Evolutionary conservation across 768 basidiomycete species (phyloP), one percentile per base, ranked within the genome.

Genomic region (Filobasidium floriforme): DNA sequence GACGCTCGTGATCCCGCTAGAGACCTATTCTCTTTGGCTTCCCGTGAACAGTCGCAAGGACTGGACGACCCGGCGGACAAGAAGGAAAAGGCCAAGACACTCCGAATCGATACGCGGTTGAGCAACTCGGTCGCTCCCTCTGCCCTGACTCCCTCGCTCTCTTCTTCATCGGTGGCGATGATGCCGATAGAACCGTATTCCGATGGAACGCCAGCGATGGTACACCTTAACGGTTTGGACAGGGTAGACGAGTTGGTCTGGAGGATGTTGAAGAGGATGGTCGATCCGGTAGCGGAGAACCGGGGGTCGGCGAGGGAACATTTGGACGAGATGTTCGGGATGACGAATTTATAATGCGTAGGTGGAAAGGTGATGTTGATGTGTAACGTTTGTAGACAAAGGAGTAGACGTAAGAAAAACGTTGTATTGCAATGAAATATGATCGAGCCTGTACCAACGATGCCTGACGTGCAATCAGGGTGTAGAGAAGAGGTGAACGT

Each of bases 141-240:
- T n/a, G 55, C 6, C 24, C 55, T 14, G 46, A 22, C 18, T 18
- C 22, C 46, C 18, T n/a, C n/a, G n/a, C n/a, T n/a, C n/a, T 49
- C 46, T 49, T 15, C 46, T 3, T 49, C 46, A 3, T 37, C 32
- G 9, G 9, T 37, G 32, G 3, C 32, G 9, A 37, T 14, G 46
- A 49, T 49, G 54, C 32, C 46, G 18, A 49, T 49, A 2, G 46
- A 71, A 60, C 66, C 69, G 18, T 72, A 72, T 63, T n/a, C 49
- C 1, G 70, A 74, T 65, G 73, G 69, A 3, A 68, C 66, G 52
- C 72, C 71, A 0, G 40, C 69, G 9, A 71, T 75, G 72, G 6
- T 66, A 14, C 71, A 70, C 60, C 55, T 74, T 3, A 73, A 74
- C 55, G 74, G 73, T 1, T 1, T 19, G 14, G 71, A 71, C 14